Conservation (phyloP, 2,329 filamentous ascomycete species). For the Botryosphaeria dothidea region DNA sequence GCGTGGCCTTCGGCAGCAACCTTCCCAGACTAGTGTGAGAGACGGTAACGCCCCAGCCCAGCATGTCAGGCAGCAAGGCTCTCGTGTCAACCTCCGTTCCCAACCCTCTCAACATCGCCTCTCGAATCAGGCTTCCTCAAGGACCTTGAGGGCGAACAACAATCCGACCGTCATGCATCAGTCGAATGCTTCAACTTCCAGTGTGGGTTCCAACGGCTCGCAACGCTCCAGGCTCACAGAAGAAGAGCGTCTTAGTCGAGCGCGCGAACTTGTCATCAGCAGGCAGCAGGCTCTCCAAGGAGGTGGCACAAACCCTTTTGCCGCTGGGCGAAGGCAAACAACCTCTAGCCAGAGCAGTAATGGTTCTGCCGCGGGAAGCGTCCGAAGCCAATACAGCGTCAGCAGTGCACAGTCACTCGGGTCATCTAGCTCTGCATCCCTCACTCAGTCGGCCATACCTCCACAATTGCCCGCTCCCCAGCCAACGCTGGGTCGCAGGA, state of each 20-base stretch:
- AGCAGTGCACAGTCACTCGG: conserved; percentile 22
- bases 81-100: conserved; percentile 36
- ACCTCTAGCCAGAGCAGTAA: background rate
- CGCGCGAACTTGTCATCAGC: conserved; percentile 38
- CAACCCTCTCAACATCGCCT: conserved; percentile 39
- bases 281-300: conserved; percentile 33
- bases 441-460: conserved; percentile 27
- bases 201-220: conserved; percentile 26
- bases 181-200: conserved; percentile 21
- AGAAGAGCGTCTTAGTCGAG: conserved; percentile 36
- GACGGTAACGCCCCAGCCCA: conserved; percentile 30
- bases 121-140: conserved; percentile 36
- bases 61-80: conserved; percentile 35
- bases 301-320: conserved; percentile 39
- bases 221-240: conserved; percentile 29
- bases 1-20: conserved; percentile 24
- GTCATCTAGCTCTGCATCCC: conserved; percentile 30
- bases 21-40: conserved; percentile 30
- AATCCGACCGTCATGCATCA: conserved; percentile 27
- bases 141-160: conserved; percentile 38
- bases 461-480: conserved; percentile 22
- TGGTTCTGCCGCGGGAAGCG: background rate
- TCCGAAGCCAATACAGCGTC: conserved; percentile 26
- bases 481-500: conserved; percentile 29
- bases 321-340: conserved; percentile 30